These are phyloP conservation scores for Cenchrus fungigraminus DNA, from an alignment of 176 grass and related monocot genomes.

Conservation along the genomic window DNA sequence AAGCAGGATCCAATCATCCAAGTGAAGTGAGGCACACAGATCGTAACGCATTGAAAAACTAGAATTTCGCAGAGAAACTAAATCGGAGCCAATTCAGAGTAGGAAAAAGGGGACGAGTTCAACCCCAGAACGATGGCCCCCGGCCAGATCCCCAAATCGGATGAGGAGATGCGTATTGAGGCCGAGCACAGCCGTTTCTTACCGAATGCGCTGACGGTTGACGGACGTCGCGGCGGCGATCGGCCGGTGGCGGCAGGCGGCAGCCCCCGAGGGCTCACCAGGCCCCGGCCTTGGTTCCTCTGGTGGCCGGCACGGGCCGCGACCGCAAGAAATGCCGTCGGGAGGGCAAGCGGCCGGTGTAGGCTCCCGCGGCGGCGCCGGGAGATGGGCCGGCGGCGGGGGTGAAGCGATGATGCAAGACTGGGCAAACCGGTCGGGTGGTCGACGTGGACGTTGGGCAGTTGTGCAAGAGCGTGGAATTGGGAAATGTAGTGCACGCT, in stretches of 20 bases:
- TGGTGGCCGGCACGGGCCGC: neutral
- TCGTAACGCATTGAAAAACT: neutral
- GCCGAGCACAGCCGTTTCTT: neutral
- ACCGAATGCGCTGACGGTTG: neutral
- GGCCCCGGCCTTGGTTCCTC: neutral
- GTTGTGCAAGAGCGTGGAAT: neutral
- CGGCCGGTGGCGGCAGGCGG: conserved; percentile 1
- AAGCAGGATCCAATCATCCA: conserved; percentile 25
- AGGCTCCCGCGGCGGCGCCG: neutral
- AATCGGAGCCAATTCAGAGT: neutral
- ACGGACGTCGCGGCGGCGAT: conserved; percentile 18
- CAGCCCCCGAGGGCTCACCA: neutral
- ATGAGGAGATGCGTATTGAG: neutral
- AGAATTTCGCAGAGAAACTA: neutral
- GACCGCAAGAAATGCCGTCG: neutral
- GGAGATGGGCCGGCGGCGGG: neutral
- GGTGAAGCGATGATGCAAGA: neutral
- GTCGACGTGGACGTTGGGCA: conserved; percentile 22
- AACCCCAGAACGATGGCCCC: neutral
- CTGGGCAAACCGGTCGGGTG: neutral
- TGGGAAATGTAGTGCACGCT: neutral
- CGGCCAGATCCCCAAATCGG: conserved; percentile 21
- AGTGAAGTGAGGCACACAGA: neutral
- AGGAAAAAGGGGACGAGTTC: neutral
- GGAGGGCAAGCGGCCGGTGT: neutral